These are phyloP conservation scores for Evernia prunastri DNA, from an alignment of 495 filamentous ascomycete species.

Conservation along the genomic window DNA sequence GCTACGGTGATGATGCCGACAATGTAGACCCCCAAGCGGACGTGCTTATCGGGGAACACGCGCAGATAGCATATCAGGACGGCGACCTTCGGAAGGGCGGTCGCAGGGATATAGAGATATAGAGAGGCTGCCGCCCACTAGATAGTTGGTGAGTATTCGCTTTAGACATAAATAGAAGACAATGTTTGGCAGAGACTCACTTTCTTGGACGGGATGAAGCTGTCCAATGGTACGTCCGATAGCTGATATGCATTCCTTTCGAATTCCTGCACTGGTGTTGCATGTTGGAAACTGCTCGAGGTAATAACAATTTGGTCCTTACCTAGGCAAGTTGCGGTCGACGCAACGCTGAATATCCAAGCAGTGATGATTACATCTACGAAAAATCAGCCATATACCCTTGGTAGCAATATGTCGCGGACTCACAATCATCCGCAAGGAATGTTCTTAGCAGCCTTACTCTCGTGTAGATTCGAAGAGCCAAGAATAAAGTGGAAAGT, in stretches of 20 bases:
- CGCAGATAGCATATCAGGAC: conserved; percentile 45
- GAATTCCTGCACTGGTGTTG: conserved; percentile 3
- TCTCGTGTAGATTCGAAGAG: conserved; percentile 35
- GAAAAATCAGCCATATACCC: background rate
- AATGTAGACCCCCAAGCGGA: conserved; percentile 33
- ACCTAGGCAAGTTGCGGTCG: conserved; percentile 2
- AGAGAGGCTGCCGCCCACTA: conserved; percentile 31
- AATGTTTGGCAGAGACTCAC: conserved; percentile 14
- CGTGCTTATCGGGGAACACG: conserved; percentile 38
- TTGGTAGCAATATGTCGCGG: background rate
- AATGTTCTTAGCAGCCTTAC: conserved; percentile 33
- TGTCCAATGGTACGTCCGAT: conserved; percentile 25
- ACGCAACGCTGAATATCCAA: conserved; percentile 23
- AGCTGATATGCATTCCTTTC: conserved; percentile 30
- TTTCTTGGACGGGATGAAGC: conserved; percentile 22
- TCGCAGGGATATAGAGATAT: conserved; percentile 36
- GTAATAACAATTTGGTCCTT: too few species aligned
- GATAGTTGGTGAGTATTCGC: background rate
- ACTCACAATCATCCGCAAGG: conserved; percentile 37
- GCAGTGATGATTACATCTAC: conserved; percentile 32
- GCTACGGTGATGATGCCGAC: conserved; percentile 33
- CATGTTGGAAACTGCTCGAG: conserved; percentile 5
- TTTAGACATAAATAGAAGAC: background rate
- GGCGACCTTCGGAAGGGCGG: conserved; percentile 39
- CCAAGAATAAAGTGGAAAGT: conserved; percentile 29